Conservation (phyloP, 1,284 basidiomycete species). For the Papiliotrema nemorosa region DNA sequence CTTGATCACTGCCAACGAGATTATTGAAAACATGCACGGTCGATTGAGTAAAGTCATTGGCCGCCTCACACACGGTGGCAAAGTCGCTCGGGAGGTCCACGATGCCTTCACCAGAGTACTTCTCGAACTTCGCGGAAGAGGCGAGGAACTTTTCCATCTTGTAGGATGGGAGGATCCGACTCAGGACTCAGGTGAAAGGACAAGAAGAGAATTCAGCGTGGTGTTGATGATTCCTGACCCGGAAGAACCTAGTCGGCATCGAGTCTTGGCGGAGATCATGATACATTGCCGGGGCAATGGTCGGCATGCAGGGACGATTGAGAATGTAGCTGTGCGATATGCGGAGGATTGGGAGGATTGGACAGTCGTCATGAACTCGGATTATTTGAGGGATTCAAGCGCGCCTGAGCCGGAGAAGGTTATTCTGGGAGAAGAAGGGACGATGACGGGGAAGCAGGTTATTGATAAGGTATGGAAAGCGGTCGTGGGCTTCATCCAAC, state of each 20-base stretch:
- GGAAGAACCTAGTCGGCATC: slow-evolving; percentile 9
- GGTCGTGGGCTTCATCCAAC: no score
- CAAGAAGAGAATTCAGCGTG: slow-evolving; percentile 10
- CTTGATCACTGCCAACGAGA: not conserved
- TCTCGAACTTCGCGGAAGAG: slow-evolving; percentile 10
- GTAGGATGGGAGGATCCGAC: slow-evolving; percentile 5
- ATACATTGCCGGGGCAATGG: slow-evolving; percentile 4
- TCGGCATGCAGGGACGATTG: slow-evolving; percentile 3
- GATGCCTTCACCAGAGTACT: slow-evolving; percentile 9
- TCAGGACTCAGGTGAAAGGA: not conserved
- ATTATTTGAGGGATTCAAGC: not conserved
- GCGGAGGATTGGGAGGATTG: slow-evolving; percentile 24
- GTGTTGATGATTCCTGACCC: slow-evolving; percentile 17
- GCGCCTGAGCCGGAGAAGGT: not conserved
- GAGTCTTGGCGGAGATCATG: slow-evolving; percentile 19
- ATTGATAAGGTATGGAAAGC: not conserved
- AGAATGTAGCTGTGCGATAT: slow-evolving; percentile 16
- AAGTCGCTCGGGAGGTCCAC: slow-evolving; percentile 1
- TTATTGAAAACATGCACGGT: slow-evolving; percentile 1
- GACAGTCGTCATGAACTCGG: no score
- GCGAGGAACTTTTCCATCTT: slow-evolving; percentile 22
- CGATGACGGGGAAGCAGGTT: no score
- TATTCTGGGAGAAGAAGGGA: not conserved
- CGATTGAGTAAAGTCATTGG: slow-evolving; percentile 16
- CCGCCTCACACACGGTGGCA: not conserved